These are phyloP conservation scores for Salix viminalis DNA, from an alignment of 345 rosid genomes.

Conservation along the genomic window DNA sequence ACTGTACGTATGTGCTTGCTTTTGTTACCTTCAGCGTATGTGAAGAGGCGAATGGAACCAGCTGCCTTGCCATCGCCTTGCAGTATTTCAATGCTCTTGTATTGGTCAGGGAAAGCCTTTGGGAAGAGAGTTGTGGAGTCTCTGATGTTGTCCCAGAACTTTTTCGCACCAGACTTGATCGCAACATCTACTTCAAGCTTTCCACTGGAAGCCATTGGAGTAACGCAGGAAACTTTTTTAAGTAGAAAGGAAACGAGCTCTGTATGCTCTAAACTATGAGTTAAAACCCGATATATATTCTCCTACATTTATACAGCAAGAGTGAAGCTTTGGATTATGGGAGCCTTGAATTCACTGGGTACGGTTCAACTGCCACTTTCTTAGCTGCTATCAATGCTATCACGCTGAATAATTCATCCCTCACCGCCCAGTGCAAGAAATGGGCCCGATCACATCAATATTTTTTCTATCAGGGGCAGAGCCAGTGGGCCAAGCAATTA, in stretches of 20 bases:
- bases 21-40: slow-evolving; percentile 54
- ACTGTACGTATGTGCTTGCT: too few relatives aligned
- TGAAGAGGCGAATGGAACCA: slow-evolving; percentile 69
- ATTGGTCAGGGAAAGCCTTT: slow-evolving; percentile 61
- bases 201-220: slow-evolving; percentile 49
- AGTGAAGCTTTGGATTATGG: not conserved
- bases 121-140: slow-evolving; percentile 65
- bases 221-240: not conserved
- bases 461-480: too few relatives aligned
- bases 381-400: not conserved
- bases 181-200: slow-evolving; percentile 70
- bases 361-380: slow-evolving; percentile 26
- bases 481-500: too few relatives aligned
- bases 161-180: slow-evolving; percentile 58
- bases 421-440: not conserved
- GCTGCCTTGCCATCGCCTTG: slow-evolving; percentile 79
- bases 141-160: slow-evolving; percentile 60
- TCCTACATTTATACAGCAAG: not conserved
- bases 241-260: not conserved
- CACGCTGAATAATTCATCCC: not conserved
- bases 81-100: slow-evolving; percentile 71
- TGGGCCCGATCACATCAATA: not conserved
- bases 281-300: not conserved
- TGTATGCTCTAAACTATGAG: too few relatives aligned
- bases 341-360: slow-evolving; percentile 25